These are phyloP conservation scores for Leccinum fuscescens DNA, from an alignment of 1,284 basidiomycete genomes.

Conservation along the genomic window DNA sequence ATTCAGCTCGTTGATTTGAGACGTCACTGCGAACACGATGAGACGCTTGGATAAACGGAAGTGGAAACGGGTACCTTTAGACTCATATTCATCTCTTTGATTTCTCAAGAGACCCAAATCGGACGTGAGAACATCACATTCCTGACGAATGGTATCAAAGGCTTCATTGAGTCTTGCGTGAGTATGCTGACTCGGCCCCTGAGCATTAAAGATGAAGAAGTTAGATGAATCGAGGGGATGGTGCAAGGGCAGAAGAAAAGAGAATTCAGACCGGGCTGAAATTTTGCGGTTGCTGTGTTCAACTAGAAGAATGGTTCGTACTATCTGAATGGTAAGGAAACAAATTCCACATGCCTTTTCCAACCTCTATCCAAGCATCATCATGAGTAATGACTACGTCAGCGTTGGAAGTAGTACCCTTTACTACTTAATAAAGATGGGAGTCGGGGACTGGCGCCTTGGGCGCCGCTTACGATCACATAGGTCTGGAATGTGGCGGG, in stretches of 20 bases:
- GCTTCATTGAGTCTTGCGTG: slow-evolving; percentile 68
- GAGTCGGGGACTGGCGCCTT: too few relatives aligned
- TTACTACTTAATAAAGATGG: too few relatives aligned
- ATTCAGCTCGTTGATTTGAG: slow-evolving; percentile 72
- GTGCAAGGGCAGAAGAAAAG: neutral
- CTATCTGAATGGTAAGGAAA: too few relatives aligned
- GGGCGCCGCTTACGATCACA: neutral
- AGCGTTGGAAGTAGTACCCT: too few relatives aligned
- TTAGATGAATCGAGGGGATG: slow-evolving; percentile 17
- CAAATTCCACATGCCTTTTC: too few relatives aligned
- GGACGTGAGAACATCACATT: slow-evolving; percentile 78
- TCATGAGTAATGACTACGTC: too few relatives aligned
- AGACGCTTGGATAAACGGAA: neutral
- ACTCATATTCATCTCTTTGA: slow-evolving; percentile 89
- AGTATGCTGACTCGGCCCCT: slow-evolving; percentile 40
- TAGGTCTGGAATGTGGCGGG: neutral
- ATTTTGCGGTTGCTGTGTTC: slow-evolving; percentile 24
- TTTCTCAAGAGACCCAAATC: slow-evolving; percentile 70
- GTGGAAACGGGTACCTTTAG: slow-evolving; percentile 57
- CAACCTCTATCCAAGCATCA: too few relatives aligned
- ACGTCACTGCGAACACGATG: slow-evolving; percentile 46
- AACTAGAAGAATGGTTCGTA: too few relatives aligned
- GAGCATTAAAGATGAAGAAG: slow-evolving; percentile 19
- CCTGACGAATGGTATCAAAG: slow-evolving; percentile 81
- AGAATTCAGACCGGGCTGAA: slow-evolving; percentile 14